phyloP scores from a whole-genome alignment of 2,329 filamentous ascomycete genomes.

The Xylaria sp. region DNA sequence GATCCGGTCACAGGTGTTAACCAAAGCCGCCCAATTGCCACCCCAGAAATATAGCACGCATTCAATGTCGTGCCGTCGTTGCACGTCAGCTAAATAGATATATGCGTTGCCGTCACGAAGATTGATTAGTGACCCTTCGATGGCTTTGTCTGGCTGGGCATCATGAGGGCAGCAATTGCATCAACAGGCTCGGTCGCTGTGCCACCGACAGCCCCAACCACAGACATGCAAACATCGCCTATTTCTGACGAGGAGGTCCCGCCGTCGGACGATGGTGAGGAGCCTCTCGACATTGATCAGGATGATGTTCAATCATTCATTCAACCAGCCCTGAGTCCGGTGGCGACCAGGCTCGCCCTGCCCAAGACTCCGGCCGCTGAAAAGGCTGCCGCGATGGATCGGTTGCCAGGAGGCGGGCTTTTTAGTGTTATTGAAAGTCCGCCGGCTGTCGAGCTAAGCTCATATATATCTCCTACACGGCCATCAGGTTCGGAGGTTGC shows the following conservation, averaged over 20 bases:
- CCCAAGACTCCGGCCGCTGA: constrained; percentile 66
- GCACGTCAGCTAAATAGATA: constrained; percentile 15
- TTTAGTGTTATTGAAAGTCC: constrained; percentile 51
- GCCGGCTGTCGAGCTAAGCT: constrained; percentile 40
- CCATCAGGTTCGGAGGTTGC: constrained; percentile 6
- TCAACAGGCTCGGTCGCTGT: constrained; percentile 14
- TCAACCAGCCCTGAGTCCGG: constrained; percentile 66
- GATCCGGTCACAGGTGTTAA: constrained; percentile 22
- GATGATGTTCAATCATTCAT: constrained; percentile 69
- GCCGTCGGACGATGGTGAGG: constrained; percentile 49
- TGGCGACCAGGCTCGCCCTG: constrained; percentile 65
- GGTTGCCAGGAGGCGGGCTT: constrained; percentile 50
- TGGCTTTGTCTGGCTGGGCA: constrained; percentile 34
- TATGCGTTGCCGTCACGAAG: constrained; percentile 20
- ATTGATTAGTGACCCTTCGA: constrained; percentile 24
- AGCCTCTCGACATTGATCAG: constrained; percentile 56
- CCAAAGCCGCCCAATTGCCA: constrained; percentile 3
- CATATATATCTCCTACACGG: constrained; percentile 18
- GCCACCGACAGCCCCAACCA: constrained; percentile 24
- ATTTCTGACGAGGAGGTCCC: constrained; percentile 41
- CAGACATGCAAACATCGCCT: constrained; percentile 36
- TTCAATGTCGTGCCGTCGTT: constrained; percentile 31
- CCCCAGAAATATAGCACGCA: neutral
- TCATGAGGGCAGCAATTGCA: constrained; percentile 39
- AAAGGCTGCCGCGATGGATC: constrained; percentile 65